These are phyloP conservation scores for Isabelozyma heimii DNA, from an alignment of 805 yeast species.

Conservation along the genomic window DNA sequence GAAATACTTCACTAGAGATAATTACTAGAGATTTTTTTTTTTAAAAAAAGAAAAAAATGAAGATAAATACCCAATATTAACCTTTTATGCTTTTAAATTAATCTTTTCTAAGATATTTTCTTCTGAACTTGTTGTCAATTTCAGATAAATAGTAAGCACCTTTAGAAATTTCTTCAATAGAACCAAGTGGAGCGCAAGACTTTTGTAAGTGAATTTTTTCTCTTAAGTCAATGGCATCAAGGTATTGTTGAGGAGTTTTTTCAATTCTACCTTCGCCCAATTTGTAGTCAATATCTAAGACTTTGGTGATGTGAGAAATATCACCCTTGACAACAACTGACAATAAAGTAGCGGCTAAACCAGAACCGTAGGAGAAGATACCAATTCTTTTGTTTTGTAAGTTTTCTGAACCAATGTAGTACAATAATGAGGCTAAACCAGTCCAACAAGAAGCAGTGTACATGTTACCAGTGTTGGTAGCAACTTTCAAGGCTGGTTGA, in stretches of 20 bases:
- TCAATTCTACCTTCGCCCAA: slow-evolving; percentile 60
- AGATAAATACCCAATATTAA: slow-evolving; percentile 22
- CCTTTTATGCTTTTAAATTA: slow-evolving; percentile 44
- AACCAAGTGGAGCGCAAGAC: slow-evolving; percentile 74
- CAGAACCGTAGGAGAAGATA: slow-evolving; percentile 96
- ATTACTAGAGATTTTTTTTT: too few species aligned
- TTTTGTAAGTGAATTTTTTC: slow-evolving; percentile 87
- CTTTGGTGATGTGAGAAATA: slow-evolving; percentile 59
- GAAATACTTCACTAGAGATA: not conserved
- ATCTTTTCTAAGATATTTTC: slow-evolving; percentile 71
- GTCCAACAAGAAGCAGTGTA: slow-evolving; percentile 94
- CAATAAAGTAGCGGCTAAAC: slow-evolving; percentile 88
- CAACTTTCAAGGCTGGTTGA: slow-evolving; percentile 75
- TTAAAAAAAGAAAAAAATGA: too few species aligned
- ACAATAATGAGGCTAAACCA: slow-evolving; percentile 76
- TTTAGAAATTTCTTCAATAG: slow-evolving; percentile 61
- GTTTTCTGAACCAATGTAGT: slow-evolving; percentile 67
- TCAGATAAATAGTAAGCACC: slow-evolving; percentile 84
- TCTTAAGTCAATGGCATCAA: slow-evolving; percentile 77
- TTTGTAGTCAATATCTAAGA: slow-evolving; percentile 65
- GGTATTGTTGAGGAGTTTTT: slow-evolving; percentile 77
- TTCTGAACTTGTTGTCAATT: slow-evolving; percentile 85
- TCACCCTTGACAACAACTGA: slow-evolving; percentile 82
- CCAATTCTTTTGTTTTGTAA: slow-evolving; percentile 85
- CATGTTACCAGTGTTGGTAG: slow-evolving; percentile 98